Evolutionary conservation across 768 basidiomycete species (phyloP).

Genomic region (Kwoniella sp.): DNA sequence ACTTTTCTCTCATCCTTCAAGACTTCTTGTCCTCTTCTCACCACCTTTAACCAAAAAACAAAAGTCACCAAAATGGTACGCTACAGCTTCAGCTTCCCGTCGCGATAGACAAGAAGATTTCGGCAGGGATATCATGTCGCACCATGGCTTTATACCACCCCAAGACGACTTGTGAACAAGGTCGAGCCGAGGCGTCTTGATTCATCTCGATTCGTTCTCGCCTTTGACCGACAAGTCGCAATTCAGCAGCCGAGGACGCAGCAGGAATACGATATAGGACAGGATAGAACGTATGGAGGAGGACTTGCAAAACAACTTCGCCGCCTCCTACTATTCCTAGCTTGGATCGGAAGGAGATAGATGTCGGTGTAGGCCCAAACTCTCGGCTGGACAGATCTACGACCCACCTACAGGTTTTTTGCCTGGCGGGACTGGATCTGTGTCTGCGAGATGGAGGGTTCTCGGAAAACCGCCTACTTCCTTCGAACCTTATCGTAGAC

Average conservation of each 20-base stretch:
- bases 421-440: not conserved
- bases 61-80: conserved; percentile 41
- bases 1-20: conserved; percentile 30
- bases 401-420: not conserved
- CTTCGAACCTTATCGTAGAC: not conserved
- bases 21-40: conserved; percentile 14
- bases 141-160: not conserved
- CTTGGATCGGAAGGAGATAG: not conserved
- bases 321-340: not conserved
- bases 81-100: conserved; percentile 11
- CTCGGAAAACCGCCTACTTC: not conserved
- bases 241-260: not conserved
- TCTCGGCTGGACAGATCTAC: not conserved
- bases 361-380: not conserved
- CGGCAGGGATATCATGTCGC: not conserved
- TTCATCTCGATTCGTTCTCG: not conserved
- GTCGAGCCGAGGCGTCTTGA: not conserved
- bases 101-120: not conserved
- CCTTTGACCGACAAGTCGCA: not conserved
- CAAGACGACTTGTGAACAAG: not conserved
- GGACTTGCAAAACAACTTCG: not conserved
- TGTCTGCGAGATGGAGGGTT: not conserved
- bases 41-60: conserved; percentile 19
- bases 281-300: not conserved
- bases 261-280: not conserved